Evolutionary conservation across 1,139 yeast genomes (phyloP), one percentile per base, ranked within the genome.

Genomic region (Yamadazyma membranifaciens): DNA sequence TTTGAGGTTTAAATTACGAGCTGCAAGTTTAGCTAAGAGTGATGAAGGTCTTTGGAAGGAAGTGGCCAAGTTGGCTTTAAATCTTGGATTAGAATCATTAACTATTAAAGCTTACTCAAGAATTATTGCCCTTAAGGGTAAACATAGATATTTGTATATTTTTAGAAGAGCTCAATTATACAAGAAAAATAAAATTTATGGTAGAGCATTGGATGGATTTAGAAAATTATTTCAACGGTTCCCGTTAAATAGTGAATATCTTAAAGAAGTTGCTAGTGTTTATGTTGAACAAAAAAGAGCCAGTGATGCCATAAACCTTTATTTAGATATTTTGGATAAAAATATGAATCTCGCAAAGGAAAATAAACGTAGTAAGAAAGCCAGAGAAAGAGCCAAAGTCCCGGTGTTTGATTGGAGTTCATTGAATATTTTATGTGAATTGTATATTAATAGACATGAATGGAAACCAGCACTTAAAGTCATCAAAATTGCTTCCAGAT

Each of bases 21-120:
- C 51, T 1, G 54, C 54, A 9, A 30, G 36, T 3, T 29, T 63
- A 85, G 30, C 97, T 95, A 83, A 88, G 2, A 76, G 82, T 60
- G 94, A 87, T 61, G 77, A 78, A 45, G 84, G 80, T 22, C 83
- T 88, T 47, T 92, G 98, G 98, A 80, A 81, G 27, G 80, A 76
- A 36, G 88, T 88, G 27, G 98, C 95, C 0, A 86, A 81, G 42
- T 63, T 87, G 43, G 83, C 95, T 42, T 69, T 72, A 5, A 84
- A 83, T 34, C 63, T 86, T 50, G 94, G 88, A 1, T 85, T 82
- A 50, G 68, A 73, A 3, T 80, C 85, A 31, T 96, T 88, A 58
- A 97, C 98, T 0, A 74, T 88, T 11, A 80, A 82, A 50, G 88
- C 96, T 65, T 89, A 83, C 56, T 75, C 83, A 17, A 76, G 84